Base-by-base conservation (phyloP, 768 basidiomycete species). In the Leucocoprinus sp. region DNA sequence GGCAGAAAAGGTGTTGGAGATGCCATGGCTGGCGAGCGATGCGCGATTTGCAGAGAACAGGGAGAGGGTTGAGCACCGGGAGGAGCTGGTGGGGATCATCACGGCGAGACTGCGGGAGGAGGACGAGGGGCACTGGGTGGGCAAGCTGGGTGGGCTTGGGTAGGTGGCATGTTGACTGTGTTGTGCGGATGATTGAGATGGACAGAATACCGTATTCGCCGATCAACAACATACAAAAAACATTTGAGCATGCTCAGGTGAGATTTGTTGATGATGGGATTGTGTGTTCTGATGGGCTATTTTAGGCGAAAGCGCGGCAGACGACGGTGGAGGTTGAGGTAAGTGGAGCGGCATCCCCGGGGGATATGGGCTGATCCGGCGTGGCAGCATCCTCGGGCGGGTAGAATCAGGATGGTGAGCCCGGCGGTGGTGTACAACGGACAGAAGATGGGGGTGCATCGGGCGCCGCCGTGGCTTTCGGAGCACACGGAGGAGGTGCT, bases 171-270 rank as follows among this genome's bases (percentile, higher is more conserved):
- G 21, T 18, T 6, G 27, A 27, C 28, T 12, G n/a, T 22, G 21
- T 21, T 15, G 7, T 18, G 35, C 42, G 33, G 17, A 44, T 40
- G 43, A 36, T 44, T 37, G 37, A 22, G 53, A 19, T 43, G 24
- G 29, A 15, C 50, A 88, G 84, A 8, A 79, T 91, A 19, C 88
- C 89, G 5, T 83, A 84, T 62, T 88, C 86, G 23, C 93, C 93
- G 14, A 95, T 97, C 67, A 96, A 96, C 60, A 84, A 89, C 54
- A 89, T 97, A 49, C 58, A 73, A 49, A 80, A 92, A 61, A 92
- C 93, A 2, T 97, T 96, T 57, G 76, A 79, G 26, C 93, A 96
- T 62, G 90, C 91, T 5, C 80, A 82, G 64, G 71, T 68, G 49
- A 52, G 57, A 8, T 8, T 6, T 27, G 28, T 37, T 49, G 9